Evolutionary conservation across 257 asterid genomes (phyloP).

Genomic region (Nicotiana tomentosiformis): DNA sequence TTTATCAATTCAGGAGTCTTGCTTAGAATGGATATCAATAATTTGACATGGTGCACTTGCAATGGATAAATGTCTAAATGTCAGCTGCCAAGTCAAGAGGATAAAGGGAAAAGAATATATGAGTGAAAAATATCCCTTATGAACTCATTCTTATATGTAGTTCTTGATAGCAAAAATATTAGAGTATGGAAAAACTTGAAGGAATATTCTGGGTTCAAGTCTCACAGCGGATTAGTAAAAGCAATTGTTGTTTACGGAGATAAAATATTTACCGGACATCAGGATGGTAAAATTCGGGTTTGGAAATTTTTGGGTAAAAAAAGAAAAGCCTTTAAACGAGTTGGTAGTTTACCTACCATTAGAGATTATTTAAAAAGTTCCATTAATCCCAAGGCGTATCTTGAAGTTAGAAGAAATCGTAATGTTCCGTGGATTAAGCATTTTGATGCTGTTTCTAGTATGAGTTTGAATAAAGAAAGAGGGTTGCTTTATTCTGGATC

Average conservation of each 20-base stretch:
- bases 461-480: slow-evolving; percentile 35
- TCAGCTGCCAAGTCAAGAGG: background rate
- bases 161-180: slow-evolving; percentile 54
- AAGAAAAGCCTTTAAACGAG: slow-evolving; percentile 34
- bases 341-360: slow-evolving; percentile 72
- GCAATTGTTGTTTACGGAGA: slow-evolving; percentile 53
- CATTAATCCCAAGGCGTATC: slow-evolving; percentile 63
- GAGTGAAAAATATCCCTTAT: background rate
- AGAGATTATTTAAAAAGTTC: slow-evolving; percentile 52
- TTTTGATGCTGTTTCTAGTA: slow-evolving; percentile 72
- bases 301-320: slow-evolving; percentile 48
- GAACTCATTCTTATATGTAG: background rate
- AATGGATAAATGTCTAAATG: background rate
- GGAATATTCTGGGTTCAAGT: slow-evolving; percentile 71
- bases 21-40: background rate
- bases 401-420: slow-evolving; percentile 43
- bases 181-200: slow-evolving; percentile 70
- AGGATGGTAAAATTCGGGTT: slow-evolving; percentile 78
- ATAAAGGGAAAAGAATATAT: background rate
- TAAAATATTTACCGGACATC: slow-evolving; percentile 75
- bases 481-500: too few species aligned
- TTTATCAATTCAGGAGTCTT: background rate
- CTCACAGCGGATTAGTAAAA: slow-evolving; percentile 74
- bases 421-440: slow-evolving; percentile 83
- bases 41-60: background rate